Base-by-base conservation (phyloP, 305 asterid species). In the Galium porrigens region DNA sequence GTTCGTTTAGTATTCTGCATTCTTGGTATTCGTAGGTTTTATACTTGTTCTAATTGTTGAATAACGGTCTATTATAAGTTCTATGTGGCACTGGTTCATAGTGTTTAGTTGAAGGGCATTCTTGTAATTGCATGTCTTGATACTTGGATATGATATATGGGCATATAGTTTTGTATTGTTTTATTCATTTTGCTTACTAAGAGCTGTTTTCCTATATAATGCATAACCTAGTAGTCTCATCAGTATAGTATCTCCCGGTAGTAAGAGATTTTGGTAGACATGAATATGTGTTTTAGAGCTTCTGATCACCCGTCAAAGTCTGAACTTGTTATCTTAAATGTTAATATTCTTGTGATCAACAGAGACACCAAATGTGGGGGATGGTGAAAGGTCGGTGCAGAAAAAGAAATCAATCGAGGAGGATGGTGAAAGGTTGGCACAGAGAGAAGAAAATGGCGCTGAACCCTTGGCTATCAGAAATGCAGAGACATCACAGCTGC, bases 341-440 rank as follows among this genome's bases (percentile, higher is more conserved):
- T 17, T 52, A n/a, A 30, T 25, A 5, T 6, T 14, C 56, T 52
- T 36, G 42, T 57, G 60, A 75, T 74, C 65, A n/a, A 15, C 85
- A 89, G 97, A 80, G 72, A 76, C 76, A 58, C 74, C 73, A 33
- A 65, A 10, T 41, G 48, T 2, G 48, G 15, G n/a, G 4, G n/a
- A 39, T 65, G 70, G 62, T 62, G 84, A 73, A 51, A 70, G 77
- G 72, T 71, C 67, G 37, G 73, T 25, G 67, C 41, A 65, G 48
- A 41, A 10, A 89, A 95, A 80, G 71, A 76, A 74, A 52, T 76
- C 74, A 29, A 65, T 9, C 11, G 48, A 11, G 14, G 44, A 39
- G 4, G 48, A 44, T 68, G 69, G 58, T 62, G 84, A 73, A 53
- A 72, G 76, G 70, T 71, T 67, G 39, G 72, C 18, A 65, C 42